These are phyloP conservation scores for Brassica hybrid DNA, from an alignment of 441 rosid species.

Conservation along the genomic window DNA sequence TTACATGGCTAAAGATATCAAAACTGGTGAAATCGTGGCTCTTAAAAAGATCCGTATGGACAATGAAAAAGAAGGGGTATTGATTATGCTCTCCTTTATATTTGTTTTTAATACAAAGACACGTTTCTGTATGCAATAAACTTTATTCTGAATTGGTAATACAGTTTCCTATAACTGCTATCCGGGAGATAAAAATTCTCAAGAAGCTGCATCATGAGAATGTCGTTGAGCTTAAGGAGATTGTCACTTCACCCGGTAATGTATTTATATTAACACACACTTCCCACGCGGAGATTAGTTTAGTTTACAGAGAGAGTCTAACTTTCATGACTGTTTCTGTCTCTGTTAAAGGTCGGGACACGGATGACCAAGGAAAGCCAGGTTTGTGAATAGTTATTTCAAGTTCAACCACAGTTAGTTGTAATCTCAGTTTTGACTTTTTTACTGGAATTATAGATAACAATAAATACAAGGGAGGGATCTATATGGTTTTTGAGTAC, in stretches of 20 bases:
- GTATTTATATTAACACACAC: slow-evolving; percentile 40
- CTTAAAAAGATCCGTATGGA: slow-evolving; percentile 48
- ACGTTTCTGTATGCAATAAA: slow-evolving; percentile 2
- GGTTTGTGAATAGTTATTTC: slow-evolving; percentile 50
- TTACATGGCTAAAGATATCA: slow-evolving; percentile 73
- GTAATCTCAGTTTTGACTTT: not conserved
- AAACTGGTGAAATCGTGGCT: slow-evolving; percentile 48
- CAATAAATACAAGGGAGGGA: slow-evolving; percentile 88
- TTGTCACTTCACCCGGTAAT: slow-evolving; percentile 89
- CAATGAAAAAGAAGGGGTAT: slow-evolving; percentile 54
- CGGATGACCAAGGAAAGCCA: slow-evolving; percentile 78
- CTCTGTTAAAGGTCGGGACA: slow-evolving; percentile 69
- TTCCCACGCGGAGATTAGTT: not conserved
- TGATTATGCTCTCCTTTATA: not conserved
- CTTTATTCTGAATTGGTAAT: slow-evolving; percentile 14
- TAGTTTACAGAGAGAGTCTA: slow-evolving; percentile 17
- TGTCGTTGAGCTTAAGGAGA: slow-evolving; percentile 87
- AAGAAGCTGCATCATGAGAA: slow-evolving; percentile 94
- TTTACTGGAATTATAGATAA: slow-evolving; percentile 52
- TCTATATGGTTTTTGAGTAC: slow-evolving; percentile 97
- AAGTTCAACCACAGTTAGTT: not conserved
- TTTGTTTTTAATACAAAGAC: not conserved
- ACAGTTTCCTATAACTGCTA: slow-evolving; percentile 96
- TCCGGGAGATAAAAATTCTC: slow-evolving; percentile 89
- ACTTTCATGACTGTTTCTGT: slow-evolving; percentile 1